Percentiles rank a stretch among this genome's conserved stretches.
These are phyloP conservation scores for Discostella stelligera DNA, from an alignment of 352 stramenopile species.

Conservation along the genomic window DNA sequence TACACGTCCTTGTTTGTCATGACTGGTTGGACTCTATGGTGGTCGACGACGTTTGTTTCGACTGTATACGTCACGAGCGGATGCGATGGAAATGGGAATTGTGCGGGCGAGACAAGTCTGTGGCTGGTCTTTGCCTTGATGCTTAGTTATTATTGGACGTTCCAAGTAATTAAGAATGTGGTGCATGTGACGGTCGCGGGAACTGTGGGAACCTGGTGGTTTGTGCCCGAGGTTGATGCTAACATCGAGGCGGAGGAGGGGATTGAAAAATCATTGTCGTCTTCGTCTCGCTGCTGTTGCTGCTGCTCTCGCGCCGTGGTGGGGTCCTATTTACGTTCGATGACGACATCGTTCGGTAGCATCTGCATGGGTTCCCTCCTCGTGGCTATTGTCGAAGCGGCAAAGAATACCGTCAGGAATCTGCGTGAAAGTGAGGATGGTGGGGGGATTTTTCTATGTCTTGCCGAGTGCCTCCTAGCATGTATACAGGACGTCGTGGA, in stretches of 20 bases:
- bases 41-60: slow-evolving; percentile 83
- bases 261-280: slow-evolving; percentile 33
- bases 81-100: slow-evolving; percentile 59
- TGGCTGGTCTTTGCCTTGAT: slow-evolving; percentile 85
- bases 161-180: slow-evolving; percentile 83
- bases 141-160: slow-evolving; percentile 93
- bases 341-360: slow-evolving; percentile 91
- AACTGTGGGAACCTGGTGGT: slow-evolving; percentile 91
- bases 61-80: slow-evolving; percentile 84
- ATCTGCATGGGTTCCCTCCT: slow-evolving; percentile 92
- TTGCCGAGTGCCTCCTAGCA: slow-evolving; percentile 68
- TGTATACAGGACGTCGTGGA: slow-evolving; percentile 58
- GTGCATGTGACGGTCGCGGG: slow-evolving; percentile 88
- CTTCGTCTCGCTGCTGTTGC: background rate
- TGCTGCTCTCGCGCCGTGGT: slow-evolving; percentile 73
- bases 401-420: slow-evolving; percentile 80
- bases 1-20: slow-evolving; percentile 86
- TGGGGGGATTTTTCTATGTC: slow-evolving; percentile 53
- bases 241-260: slow-evolving; percentile 39
- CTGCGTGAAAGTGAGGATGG: slow-evolving; percentile 48
- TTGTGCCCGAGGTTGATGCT: slow-evolving; percentile 68
- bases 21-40: slow-evolving; percentile 88
- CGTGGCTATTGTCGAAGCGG: slow-evolving; percentile 89
- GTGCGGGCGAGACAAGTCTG: slow-evolving; percentile 40
- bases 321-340: slow-evolving; percentile 82